Percentiles rank a stretch among this genome's conserved stretches.
Conservation (phyloP, 345 rosid species). For the Hevea brasiliensis region DNA sequence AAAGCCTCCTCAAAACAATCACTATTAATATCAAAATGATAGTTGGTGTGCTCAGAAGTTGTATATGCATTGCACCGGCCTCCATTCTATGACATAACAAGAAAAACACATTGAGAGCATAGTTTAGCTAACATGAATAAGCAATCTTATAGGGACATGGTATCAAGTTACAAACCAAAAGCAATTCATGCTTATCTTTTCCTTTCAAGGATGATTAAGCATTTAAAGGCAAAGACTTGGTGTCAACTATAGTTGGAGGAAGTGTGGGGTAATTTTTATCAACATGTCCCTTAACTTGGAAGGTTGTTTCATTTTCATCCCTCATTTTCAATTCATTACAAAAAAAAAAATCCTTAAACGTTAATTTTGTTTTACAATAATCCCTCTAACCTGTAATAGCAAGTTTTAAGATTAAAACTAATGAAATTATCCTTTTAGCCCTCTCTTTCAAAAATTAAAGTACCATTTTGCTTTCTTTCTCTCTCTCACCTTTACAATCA, state of each 20-base stretch:
- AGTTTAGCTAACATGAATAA: not conserved
- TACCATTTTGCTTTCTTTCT: no score
- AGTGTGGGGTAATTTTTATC: no score
- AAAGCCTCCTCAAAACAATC: conserved; percentile 81
- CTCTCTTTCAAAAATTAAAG: no score
- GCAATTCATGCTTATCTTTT: not conserved
- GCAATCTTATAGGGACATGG: not conserved
- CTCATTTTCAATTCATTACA: not conserved
- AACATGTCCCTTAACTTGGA: no score
- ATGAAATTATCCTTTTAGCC: no score
- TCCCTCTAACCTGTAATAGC: no score
- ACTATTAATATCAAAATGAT: conserved; percentile 65
- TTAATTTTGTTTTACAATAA: no score
- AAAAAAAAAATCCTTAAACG: no score
- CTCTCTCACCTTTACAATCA: no score
- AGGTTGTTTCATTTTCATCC: not conserved
- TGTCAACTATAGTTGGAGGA: not conserved
- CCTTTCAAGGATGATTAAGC: not conserved
- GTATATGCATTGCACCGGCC: conserved; percentile 86
- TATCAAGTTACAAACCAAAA: not conserved
- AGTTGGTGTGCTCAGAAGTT: conserved; percentile 68
- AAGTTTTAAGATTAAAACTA: no score
- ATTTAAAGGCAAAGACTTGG: not conserved
- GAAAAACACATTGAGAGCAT: not conserved
- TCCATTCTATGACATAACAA: conserved; percentile 62